These are phyloP conservation scores for Euclidium syriacum DNA, from an alignment of 345 rosid species.

Conservation along the genomic window DNA sequence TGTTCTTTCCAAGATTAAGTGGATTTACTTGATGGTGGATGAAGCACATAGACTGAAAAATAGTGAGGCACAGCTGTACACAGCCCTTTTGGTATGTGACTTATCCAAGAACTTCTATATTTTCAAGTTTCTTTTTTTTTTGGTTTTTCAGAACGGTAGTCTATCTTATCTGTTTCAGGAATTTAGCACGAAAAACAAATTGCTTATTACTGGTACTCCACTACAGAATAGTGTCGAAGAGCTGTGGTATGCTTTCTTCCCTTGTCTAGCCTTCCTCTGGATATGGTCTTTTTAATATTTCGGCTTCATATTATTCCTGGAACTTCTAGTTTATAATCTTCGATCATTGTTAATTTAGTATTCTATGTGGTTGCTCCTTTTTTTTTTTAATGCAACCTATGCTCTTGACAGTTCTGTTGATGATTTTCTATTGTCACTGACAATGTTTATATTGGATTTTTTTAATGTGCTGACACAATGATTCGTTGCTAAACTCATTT, in stretches of 20 bases:
- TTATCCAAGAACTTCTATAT: slow-evolving; percentile 8
- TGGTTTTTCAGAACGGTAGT: slow-evolving; percentile 10
- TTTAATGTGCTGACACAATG: not conserved
- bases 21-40: slow-evolving; percentile 99
- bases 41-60: slow-evolving; percentile 99
- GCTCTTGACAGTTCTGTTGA: slow-evolving; percentile 11
- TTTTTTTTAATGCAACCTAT: slow-evolving; percentile 3
- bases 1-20: slow-evolving; percentile 88
- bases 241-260: slow-evolving; percentile 63
- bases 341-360: slow-evolving; percentile 1
- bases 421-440: not conserved
- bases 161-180: slow-evolving; percentile 49
- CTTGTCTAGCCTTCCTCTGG: slow-evolving; percentile 6
- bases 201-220: slow-evolving; percentile 98
- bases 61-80: slow-evolving; percentile 96
- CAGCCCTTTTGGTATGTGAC: slow-evolving; percentile 69
- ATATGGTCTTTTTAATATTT: not conserved
- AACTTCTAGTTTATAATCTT: not conserved
- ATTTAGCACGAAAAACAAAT: slow-evolving; percentile 93
- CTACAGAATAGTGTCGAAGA: slow-evolving; percentile 98
- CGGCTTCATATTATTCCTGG: not conserved
- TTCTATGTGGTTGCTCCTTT: not conserved
- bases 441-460: not conserved
- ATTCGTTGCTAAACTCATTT: not conserved
- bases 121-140: not conserved